phyloP scores from a whole-genome alignment of 108 stramenopile species.

The Conticribra weissflogii region DNA sequence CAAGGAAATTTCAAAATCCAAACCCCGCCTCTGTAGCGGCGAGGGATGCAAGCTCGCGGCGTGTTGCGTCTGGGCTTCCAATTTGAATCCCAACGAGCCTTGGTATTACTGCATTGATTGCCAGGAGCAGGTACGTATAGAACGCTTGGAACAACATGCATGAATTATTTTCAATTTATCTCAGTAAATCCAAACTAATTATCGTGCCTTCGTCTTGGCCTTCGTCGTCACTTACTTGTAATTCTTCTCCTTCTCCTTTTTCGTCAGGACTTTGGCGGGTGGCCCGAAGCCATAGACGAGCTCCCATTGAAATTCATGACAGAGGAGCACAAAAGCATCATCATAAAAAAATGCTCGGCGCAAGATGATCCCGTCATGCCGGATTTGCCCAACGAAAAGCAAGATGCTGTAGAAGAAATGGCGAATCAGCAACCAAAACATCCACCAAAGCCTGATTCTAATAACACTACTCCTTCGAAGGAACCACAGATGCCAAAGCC shows the following conservation, averaged over 20 bases:
- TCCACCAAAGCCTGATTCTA: too few species aligned
- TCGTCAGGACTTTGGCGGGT: conserved; percentile 66
- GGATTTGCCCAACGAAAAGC: background rate
- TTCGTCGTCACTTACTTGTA: background rate
- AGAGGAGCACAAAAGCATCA: conserved; percentile 51
- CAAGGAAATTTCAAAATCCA: conserved; percentile 12
- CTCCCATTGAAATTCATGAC: conserved; percentile 54
- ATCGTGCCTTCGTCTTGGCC: conserved; percentile 31
- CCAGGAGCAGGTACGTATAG: conserved; percentile 24
- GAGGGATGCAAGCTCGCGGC: conserved; percentile 39
- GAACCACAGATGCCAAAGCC: too few species aligned
- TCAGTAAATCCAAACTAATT: background rate
- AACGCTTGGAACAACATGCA: too few species aligned
- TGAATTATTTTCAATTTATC: too few species aligned
- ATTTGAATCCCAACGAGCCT: conserved; percentile 52
- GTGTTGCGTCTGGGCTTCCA: conserved; percentile 56
- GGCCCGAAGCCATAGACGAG: conserved; percentile 54
- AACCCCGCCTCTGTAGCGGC: conserved; percentile 7
- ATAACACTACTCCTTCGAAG: too few species aligned
- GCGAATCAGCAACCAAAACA: too few species aligned
- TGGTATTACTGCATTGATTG: conserved; percentile 69
- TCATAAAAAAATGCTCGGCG: conserved; percentile 60
- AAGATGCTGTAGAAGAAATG: too few species aligned
- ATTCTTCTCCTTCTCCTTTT: background rate
- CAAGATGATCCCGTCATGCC: conserved; percentile 1